These are phyloP conservation scores for Aspergillus incahuasiensis DNA, from an alignment of 495 filamentous ascomycete genomes.

Conservation along the genomic window DNA sequence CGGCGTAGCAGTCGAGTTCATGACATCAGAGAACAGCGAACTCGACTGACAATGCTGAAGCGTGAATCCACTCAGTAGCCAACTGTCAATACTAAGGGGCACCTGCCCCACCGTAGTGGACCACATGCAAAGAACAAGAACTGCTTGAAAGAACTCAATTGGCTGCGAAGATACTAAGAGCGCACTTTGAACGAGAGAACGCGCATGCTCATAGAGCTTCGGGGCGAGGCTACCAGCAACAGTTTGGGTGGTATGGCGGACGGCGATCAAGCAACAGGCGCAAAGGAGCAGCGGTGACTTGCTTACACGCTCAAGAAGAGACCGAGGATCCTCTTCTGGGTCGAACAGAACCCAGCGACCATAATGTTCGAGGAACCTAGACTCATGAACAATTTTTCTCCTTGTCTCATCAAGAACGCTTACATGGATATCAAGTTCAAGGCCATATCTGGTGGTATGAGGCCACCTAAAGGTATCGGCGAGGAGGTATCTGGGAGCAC, in stretches of 20 bases:
- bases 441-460: conserved; percentile 21
- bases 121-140: conserved; percentile 42
- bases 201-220: conserved; percentile 35
- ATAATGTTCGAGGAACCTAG: conserved; percentile 24
- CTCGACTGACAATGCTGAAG: conserved; percentile 40
- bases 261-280: conserved; percentile 41
- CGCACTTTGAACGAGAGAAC: conserved; percentile 27
- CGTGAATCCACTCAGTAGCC: conserved; percentile 44
- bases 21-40: conserved; percentile 28
- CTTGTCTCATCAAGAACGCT: neutral
- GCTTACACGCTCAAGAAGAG: conserved; percentile 26
- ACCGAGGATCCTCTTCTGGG: conserved; percentile 19
- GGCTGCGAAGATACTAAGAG: conserved; percentile 36
- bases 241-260: conserved; percentile 39
- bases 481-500: conserved; percentile 22
- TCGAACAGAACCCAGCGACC: conserved; percentile 41
- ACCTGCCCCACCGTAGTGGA: conserved; percentile 46
- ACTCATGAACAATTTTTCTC: neutral
- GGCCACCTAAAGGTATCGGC: conserved; percentile 16
- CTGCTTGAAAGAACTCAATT: conserved; percentile 43
- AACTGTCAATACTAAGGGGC: conserved; percentile 44
- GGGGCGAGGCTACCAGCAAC: conserved; percentile 34
- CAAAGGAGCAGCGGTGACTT: conserved; percentile 37
- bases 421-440: conserved; percentile 24
- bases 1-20: conserved; percentile 11